Conservation (phyloP, 2,329 filamentous ascomycete genomes). For the Coniella lustricola region DNA sequence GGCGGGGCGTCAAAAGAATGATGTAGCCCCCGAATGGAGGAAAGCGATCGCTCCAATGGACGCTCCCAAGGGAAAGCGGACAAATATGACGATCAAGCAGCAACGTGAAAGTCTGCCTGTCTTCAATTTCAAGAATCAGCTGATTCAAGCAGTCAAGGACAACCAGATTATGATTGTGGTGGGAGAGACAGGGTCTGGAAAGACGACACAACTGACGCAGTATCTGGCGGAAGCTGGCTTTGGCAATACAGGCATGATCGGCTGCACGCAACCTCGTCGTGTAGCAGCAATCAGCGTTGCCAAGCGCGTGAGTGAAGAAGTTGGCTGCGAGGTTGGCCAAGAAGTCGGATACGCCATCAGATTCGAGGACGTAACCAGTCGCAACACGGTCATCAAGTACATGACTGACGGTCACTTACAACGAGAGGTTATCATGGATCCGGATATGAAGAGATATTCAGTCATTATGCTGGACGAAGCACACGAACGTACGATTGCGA, state of each 20-base stretch:
- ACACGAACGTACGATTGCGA: slow-evolving; percentile 93
- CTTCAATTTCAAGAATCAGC: slow-evolving; percentile 76
- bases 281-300: slow-evolving; percentile 97
- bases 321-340: slow-evolving; percentile 81
- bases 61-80: slow-evolving; percentile 76
- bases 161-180: slow-evolving; percentile 95
- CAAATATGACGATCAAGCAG: slow-evolving; percentile 87
- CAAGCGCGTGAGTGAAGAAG: slow-evolving; percentile 92
- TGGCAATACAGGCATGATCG: slow-evolving; percentile 79
- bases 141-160: slow-evolving; percentile 77
- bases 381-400: slow-evolving; percentile 92
- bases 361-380: slow-evolving; percentile 89
- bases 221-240: slow-evolving; percentile 92
- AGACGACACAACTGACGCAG: slow-evolving; percentile 93
- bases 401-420: slow-evolving; percentile 99
- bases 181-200: slow-evolving; percentile 93
- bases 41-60: slow-evolving; percentile 72
- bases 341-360: slow-evolving; percentile 97
- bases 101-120: slow-evolving; percentile 87
- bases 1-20: slow-evolving; percentile 51
- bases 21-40: slow-evolving; percentile 88
- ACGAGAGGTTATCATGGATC: slow-evolving; percentile 88
- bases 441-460: slow-evolving; percentile 81
- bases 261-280: slow-evolving; percentile 93
- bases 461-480: slow-evolving; percentile 98